A percentile compares a stretch with the other conserved stretches of the same genome.
Conservation (phyloP, 2,329 filamentous ascomycete genomes). For the Aspergillus ochraceus region DNA sequence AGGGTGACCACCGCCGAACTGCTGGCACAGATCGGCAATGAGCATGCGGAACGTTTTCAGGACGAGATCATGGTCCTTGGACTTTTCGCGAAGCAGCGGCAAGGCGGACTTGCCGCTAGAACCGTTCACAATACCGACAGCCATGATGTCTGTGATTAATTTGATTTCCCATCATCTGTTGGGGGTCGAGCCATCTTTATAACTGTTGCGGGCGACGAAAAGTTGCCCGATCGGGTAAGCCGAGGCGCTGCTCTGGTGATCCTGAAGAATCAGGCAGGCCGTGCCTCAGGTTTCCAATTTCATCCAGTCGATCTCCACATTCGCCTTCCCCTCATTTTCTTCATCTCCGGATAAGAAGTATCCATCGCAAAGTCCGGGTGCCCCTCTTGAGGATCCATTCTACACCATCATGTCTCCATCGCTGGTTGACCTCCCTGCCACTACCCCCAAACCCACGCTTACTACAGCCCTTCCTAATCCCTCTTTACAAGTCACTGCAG, state of each 20-base stretch:
- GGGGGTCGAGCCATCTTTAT: neutral
- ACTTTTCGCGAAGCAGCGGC: slow-evolving; percentile 22
- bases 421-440: no score
- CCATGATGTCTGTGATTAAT: slow-evolving; percentile 21
- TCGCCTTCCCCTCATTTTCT: neutral
- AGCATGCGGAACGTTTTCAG: slow-evolving; percentile 62
- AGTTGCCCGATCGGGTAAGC: slow-evolving; percentile 17
- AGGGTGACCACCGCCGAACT: slow-evolving; percentile 69
- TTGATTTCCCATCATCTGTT: neutral
- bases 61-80: slow-evolving; percentile 49
- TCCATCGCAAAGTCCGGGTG: no score
- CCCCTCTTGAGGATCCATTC: no score
- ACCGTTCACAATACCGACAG: slow-evolving; percentile 7
- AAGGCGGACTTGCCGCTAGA: slow-evolving; percentile 18
- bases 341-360: no score
- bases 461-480: slow-evolving; percentile 45
- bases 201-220: neutral
- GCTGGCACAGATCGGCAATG: slow-evolving; percentile 68
- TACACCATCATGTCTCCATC: no score
- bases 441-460: no score
- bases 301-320: no score
- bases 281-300: neutral
- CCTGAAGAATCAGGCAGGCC: neutral
- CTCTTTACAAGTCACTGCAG: slow-evolving; percentile 60
- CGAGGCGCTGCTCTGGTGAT: slow-evolving; percentile 11